phyloP scores from a whole-genome alignment of 805 yeast genomes.

The Ogataea methanolica region DNA sequence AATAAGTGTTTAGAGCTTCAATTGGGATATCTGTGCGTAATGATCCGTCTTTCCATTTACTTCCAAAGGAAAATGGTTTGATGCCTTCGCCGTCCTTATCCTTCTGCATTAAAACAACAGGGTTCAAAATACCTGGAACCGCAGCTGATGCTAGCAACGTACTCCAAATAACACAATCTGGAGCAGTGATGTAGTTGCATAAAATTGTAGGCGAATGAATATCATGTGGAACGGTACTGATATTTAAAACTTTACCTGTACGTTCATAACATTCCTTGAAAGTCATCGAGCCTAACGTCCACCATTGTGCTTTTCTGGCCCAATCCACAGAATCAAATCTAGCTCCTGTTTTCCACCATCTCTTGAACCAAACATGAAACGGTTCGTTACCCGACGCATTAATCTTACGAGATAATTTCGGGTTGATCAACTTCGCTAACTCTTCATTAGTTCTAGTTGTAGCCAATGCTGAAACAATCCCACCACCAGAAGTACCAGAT shows the following conservation, averaged over 20 bases:
- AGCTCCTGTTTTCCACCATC: slow-evolving; percentile 75
- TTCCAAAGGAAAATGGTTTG: slow-evolving; percentile 68
- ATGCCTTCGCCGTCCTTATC: slow-evolving; percentile 30
- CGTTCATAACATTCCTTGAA: slow-evolving; percentile 63
- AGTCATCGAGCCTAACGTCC: slow-evolving; percentile 68
- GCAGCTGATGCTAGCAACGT: slow-evolving; percentile 73
- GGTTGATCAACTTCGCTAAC: slow-evolving; percentile 48
- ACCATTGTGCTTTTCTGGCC: slow-evolving; percentile 67
- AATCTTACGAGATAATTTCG: slow-evolving; percentile 56
- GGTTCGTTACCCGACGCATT: slow-evolving; percentile 65
- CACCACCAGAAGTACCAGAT: slow-evolving; percentile 82
- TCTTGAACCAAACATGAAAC: slow-evolving; percentile 51
- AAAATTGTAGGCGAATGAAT: slow-evolving; percentile 77
- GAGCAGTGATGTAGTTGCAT: slow-evolving; percentile 73
- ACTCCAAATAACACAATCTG: slow-evolving; percentile 80
- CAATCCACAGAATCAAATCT: slow-evolving; percentile 70
- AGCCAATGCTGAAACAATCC: slow-evolving; percentile 67
- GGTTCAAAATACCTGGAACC: slow-evolving; percentile 77
- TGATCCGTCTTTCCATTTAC: slow-evolving; percentile 76
- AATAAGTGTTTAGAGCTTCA: slow-evolving; percentile 66
- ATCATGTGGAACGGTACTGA: slow-evolving; percentile 77
- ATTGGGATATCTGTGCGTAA: slow-evolving; percentile 75
- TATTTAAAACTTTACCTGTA: slow-evolving; percentile 68
- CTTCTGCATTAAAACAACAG: slow-evolving; percentile 72
- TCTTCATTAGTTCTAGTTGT: slow-evolving; percentile 70